Conservation (phyloP, 2,329 filamentous ascomycete species). For the Fusarium stilboides region DNA sequence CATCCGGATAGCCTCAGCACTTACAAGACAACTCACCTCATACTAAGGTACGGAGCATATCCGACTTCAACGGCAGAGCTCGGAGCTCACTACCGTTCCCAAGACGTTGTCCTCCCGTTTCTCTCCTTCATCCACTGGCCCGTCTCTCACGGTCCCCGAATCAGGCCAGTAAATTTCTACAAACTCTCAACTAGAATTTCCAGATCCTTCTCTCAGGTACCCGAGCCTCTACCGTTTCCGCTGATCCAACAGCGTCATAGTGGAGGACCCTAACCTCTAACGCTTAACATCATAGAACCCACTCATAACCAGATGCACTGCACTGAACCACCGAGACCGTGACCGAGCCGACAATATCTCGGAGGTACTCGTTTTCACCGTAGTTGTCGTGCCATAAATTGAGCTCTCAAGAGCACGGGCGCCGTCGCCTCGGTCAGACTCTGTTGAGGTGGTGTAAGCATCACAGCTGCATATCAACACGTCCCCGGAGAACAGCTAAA, state of each 20-base stretch:
- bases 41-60: too few relatives aligned
- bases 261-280: constrained; percentile 27
- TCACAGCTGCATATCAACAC: constrained; percentile 1
- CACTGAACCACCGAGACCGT: constrained; percentile 38
- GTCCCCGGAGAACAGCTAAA: constrained; percentile 7
- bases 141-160: constrained; percentile 8
- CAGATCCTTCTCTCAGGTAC: constrained; percentile 33
- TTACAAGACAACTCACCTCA: constrained; percentile 5
- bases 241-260: constrained; percentile 42
- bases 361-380: constrained; percentile 20
- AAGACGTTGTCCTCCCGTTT: constrained; percentile 21
- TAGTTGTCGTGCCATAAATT: constrained; percentile 30
- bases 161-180: constrained; percentile 11
- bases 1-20: constrained; percentile 14
- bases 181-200: constrained; percentile 9
- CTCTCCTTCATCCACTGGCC: constrained; percentile 25
- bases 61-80: constrained; percentile 17
- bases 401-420: not conserved
- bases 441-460: not conserved
- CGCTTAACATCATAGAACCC: constrained; percentile 18
- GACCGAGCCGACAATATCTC: constrained; percentile 40
- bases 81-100: constrained; percentile 15
- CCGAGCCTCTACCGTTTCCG: constrained; percentile 16
- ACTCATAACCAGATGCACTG: constrained; percentile 24
- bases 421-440: constrained; percentile 4